Evolutionary conservation across 306 rosid genomes (phyloP).

Genomic region (Cyclanthera cordifolia): DNA sequence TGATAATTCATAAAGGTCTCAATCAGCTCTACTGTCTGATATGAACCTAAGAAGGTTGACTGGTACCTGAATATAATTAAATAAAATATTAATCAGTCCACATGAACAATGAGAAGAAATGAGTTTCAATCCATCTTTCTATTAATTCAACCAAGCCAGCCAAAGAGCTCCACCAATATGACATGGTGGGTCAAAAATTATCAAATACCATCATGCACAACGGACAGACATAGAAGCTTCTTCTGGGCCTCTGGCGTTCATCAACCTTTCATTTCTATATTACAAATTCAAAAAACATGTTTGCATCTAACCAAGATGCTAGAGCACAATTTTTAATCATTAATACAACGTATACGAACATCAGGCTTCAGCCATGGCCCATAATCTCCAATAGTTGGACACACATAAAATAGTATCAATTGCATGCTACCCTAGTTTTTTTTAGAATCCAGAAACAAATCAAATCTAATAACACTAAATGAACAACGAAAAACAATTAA

Average conservation of each 20-base stretch:
- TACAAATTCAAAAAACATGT: not conserved
- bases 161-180: not conserved
- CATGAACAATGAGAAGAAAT: not conserved
- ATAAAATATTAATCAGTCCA: conserved; percentile 1
- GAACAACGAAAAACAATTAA: not conserved
- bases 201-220: not conserved
- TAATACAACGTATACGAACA: not conserved
- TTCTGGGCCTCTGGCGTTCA: not conserved
- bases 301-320: not conserved
- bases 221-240: not conserved
- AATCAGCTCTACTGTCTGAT: conserved; percentile 81
- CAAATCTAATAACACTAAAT: not conserved
- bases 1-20: conserved; percentile 97
- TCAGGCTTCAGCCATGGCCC: not conserved
- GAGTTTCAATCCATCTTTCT: not conserved
- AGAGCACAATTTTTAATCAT: too few relatives aligned
- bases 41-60: conserved; percentile 83
- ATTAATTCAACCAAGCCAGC: not conserved
- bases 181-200: not conserved
- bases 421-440: not conserved
- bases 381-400: not conserved
- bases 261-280: not conserved
- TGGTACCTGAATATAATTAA: conserved; percentile 58
- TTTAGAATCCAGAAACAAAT: not conserved
- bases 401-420: not conserved